These are phyloP conservation scores for Artemisia argyi DNA, from an alignment of 129 eudicot species.

Conservation along the genomic window DNA sequence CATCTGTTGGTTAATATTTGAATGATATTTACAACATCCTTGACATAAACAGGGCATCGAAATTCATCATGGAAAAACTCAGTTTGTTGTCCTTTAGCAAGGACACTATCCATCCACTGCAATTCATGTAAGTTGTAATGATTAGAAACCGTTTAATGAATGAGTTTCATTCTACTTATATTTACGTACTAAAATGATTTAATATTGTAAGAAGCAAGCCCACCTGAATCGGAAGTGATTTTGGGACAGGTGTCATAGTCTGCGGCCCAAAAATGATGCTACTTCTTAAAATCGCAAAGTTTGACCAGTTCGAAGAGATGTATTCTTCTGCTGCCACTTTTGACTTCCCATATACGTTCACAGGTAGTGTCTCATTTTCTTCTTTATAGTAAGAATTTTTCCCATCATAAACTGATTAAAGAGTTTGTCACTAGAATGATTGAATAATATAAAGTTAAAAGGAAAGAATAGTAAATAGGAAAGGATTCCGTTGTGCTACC, in stretches of 20 bases:
- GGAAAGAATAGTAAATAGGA: not conserved
- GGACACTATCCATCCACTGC: slow-evolving; percentile 92
- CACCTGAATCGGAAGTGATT: slow-evolving; percentile 91
- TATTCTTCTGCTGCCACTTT: slow-evolving; percentile 80
- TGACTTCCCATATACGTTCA: slow-evolving; percentile 79
- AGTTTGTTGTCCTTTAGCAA: slow-evolving; percentile 61
- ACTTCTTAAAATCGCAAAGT: slow-evolving; percentile 84
- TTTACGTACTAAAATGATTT: not conserved
- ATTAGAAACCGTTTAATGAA: not conserved
- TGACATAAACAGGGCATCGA: slow-evolving; percentile 43
- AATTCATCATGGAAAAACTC: slow-evolving; percentile 77
- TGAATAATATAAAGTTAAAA: not conserved
- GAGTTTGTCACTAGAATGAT: not conserved
- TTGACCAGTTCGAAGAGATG: slow-evolving; percentile 53
- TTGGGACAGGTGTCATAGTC: slow-evolving; percentile 57
- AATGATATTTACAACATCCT: slow-evolving; percentile 69
- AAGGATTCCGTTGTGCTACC: not conserved
- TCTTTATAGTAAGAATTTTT: slow-evolving; percentile 82
- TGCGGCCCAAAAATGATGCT: slow-evolving; percentile 91
- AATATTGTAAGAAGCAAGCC: not conserved
- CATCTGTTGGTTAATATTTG: slow-evolving; percentile 47
- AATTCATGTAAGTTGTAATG: slow-evolving; percentile 3
- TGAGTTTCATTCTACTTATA: not conserved
- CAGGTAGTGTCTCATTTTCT: slow-evolving; percentile 72
- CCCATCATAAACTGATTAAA: slow-evolving; percentile 80